Evolutionary conservation across 1,139 yeast genomes (phyloP).

Genomic region (Insectozyma bohioensis): DNA sequence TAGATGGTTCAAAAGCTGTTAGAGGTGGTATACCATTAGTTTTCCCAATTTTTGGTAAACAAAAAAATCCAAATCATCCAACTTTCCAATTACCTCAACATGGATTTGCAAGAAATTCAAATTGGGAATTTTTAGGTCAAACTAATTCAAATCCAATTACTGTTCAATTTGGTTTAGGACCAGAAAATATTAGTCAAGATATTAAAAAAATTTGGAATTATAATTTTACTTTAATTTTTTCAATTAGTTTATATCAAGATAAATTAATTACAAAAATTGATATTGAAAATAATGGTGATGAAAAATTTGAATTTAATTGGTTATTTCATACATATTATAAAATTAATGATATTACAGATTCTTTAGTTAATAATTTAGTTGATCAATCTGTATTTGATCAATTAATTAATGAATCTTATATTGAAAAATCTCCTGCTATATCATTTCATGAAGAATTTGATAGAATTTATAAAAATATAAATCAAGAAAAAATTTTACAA

Average conservation of each 20-base stretch:
- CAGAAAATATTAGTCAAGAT: slow-evolving; percentile 68
- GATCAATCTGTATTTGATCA: slow-evolving; percentile 77
- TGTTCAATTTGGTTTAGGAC: slow-evolving; percentile 86
- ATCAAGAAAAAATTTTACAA: slow-evolving; percentile 56
- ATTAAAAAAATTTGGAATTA: slow-evolving; percentile 56
- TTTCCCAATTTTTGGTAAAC: slow-evolving; percentile 91
- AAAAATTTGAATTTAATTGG: slow-evolving; percentile 83
- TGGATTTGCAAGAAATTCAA: slow-evolving; percentile 87
- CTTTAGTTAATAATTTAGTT: slow-evolving; percentile 72
- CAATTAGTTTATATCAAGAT: slow-evolving; percentile 56
- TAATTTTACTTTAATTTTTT: slow-evolving; percentile 76
- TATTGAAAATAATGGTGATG: slow-evolving; percentile 66
- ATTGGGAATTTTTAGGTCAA: slow-evolving; percentile 93
- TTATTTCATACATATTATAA: slow-evolving; percentile 90
- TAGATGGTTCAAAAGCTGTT: slow-evolving; percentile 91
- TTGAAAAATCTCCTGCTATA: slow-evolving; percentile 71
- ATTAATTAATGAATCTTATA: slow-evolving; percentile 58
- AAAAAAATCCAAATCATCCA: slow-evolving; percentile 35
- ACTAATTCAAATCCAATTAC: slow-evolving; percentile 54
- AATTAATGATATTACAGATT: slow-evolving; percentile 74
- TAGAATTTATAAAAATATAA: slow-evolving; percentile 70
- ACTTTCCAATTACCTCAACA: slow-evolving; percentile 76
- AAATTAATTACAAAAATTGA: slow-evolving; percentile 67
- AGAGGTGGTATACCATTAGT: slow-evolving; percentile 97
- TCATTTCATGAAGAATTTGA: slow-evolving; percentile 80